Evolutionary conservation across 768 basidiomycete genomes (phyloP).

Genomic region (Chalciporus sphaerocephalus): DNA sequence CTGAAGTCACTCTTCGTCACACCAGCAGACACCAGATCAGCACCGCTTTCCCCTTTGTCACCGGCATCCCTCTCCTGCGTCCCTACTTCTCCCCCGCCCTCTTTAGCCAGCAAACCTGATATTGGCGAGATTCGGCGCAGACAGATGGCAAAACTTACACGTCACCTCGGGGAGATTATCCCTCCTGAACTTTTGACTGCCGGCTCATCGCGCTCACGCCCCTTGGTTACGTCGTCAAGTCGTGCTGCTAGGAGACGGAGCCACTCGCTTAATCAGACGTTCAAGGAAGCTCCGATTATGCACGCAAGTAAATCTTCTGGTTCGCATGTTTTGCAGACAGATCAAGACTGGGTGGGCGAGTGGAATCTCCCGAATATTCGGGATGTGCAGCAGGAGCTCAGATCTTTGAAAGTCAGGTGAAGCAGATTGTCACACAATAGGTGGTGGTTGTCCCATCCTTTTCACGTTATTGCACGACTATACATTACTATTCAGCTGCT

Average conservation of each 20-base stretch:
- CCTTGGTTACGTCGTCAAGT: background rate
- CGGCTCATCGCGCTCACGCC: constrained; percentile 4
- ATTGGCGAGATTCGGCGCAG: constrained; percentile 37
- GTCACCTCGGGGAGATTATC: constrained; percentile 56
- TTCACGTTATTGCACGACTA: background rate
- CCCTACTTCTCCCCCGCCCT: constrained; percentile 21
- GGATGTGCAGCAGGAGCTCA: constrained; percentile 37
- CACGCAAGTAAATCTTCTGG: background rate
- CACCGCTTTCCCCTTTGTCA: constrained; percentile 13
- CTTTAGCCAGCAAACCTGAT: constrained; percentile 16
- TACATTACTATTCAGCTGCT: constrained; percentile 10
- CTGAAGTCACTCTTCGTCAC: constrained; percentile 17
- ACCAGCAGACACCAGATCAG: constrained; percentile 7
- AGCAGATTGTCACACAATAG: background rate
- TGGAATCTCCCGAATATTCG: constrained; percentile 39
- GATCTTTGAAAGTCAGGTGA: constrained; percentile 24
- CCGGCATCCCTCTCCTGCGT: constrained; percentile 1
- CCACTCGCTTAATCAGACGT: constrained; percentile 13
- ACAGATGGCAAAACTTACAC: constrained; percentile 54
- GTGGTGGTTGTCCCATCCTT: too few relatives aligned
- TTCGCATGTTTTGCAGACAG: background rate
- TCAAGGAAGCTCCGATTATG: background rate
- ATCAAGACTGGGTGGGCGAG: constrained; percentile 35
- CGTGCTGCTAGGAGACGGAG: constrained; percentile 7
- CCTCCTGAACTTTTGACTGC: constrained; percentile 51